Base-by-base conservation (phyloP, 306 rosid genomes). In the Gleditsia sinensis region DNA sequence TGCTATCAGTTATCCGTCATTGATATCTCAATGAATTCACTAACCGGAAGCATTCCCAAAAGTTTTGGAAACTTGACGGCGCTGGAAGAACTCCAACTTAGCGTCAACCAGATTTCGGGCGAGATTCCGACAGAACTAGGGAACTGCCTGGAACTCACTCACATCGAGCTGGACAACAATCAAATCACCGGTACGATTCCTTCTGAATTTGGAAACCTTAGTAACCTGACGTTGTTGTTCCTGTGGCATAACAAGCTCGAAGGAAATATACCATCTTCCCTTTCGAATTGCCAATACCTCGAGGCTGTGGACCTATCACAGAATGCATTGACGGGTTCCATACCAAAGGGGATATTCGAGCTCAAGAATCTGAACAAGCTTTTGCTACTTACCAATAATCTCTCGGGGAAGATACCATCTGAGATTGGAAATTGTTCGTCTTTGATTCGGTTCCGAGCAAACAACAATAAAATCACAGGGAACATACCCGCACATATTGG, bases 181-280 rank as follows among this genome's bases (percentile, higher is more conserved):
- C 85, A 82, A 50, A 63, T 89, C 69, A 34, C 83, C 4, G 89
- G 91, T 20, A 69, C 82, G 49, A 84, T 89, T 8, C 91, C 94
- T 17, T 30, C 56, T 16, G 89, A 89, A 75, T 28, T 89, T 67
- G 91, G 88, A 37, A 76, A 76, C 60, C 75, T 89, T 24, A 25
- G 74, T 7, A 82, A 86, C 66, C 83, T 84, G 7, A 80, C 84
- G 3, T 39, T 84, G 68, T 75, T 89, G 6, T 89, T 72, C 72
- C 23, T 89, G 67, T 89, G 91, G 91, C 79, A 84, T 20, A 89
- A 89, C 72, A 80, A 71, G 83, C 91, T 89, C 0, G 89, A 82
- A 71, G 94, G 88, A 9, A 56, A 11, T 16, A 85, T 89, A 55
- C 91, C 94, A 10, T 7, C 88, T 45, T 76, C 88, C 17, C 83